Evolutionary conservation across 2,329 filamentous ascomycete species (phyloP).

Genomic region (Orbilia blumenaviensis): DNA sequence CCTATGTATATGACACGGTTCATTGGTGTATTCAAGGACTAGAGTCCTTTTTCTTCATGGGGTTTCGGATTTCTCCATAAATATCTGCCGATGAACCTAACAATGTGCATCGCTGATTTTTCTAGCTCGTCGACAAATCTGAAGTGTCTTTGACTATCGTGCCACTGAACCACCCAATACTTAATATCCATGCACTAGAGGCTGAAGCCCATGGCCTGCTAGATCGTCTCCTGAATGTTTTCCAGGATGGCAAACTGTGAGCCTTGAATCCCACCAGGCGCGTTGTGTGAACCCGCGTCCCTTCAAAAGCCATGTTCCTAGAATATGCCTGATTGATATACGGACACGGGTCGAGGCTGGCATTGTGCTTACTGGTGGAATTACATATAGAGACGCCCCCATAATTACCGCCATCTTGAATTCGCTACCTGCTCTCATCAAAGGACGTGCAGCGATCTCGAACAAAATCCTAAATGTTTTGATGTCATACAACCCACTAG

Average conservation of each 20-base stretch:
- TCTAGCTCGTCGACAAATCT: constrained; percentile 75
- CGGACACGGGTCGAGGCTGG: background rate
- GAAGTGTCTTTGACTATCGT: constrained; percentile 90
- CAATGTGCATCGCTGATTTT: constrained; percentile 59
- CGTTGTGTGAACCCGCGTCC: constrained; percentile 1
- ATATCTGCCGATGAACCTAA: constrained; percentile 38
- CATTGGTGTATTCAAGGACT: constrained; percentile 20
- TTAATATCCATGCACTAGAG: constrained; percentile 83
- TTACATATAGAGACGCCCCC: constrained; percentile 75
- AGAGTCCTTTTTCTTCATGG: background rate
- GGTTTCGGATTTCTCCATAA: background rate
- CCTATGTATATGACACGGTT: constrained; percentile 20
- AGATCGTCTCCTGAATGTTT: constrained; percentile 82
- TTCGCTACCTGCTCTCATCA: constrained; percentile 81
- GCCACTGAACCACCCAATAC: constrained; percentile 79
- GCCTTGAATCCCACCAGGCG: constrained; percentile 45
- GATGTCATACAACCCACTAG: constrained; percentile 90
- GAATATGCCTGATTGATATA: background rate
- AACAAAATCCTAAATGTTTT: constrained; percentile 86
- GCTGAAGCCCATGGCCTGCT: constrained; percentile 91
- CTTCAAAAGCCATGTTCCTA: background rate
- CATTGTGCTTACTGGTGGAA: constrained; percentile 48
- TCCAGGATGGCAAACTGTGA: constrained; percentile 75
- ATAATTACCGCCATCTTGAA: constrained; percentile 92
- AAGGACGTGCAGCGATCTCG: constrained; percentile 79